These are phyloP conservation scores for Leucocoprinus birnbaumii DNA, from an alignment of 768 basidiomycete species.

Conservation along the genomic window DNA sequence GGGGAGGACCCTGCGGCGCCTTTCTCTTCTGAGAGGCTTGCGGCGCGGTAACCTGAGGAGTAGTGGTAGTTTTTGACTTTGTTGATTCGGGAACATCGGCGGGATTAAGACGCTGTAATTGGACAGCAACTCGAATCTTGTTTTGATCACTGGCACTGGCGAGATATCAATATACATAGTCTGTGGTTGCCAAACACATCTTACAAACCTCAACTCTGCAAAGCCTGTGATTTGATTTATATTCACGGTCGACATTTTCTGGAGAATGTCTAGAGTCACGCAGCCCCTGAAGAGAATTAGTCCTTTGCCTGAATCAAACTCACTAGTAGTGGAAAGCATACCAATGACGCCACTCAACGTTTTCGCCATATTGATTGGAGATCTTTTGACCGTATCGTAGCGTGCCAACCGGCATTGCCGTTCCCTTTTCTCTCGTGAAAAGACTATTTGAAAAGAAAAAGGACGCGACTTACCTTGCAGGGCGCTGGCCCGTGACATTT, in stretches of 20 bases:
- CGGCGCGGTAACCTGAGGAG: neutral
- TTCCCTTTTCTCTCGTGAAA: conserved; percentile 27
- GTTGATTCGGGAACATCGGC: conserved; percentile 53
- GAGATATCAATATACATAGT: neutral
- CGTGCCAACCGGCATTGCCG: conserved; percentile 46
- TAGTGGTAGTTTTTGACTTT: conserved; percentile 16
- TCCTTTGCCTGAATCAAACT: neutral
- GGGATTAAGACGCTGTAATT: conserved; percentile 50
- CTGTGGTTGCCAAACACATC: neutral
- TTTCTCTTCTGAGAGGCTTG: conserved; percentile 15
- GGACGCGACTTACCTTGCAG: conserved; percentile 39
- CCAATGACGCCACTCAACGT: conserved; percentile 79
- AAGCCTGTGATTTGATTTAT: conserved; percentile 50
- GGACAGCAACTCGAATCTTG: conserved; percentile 60
- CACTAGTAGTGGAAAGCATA: conserved; percentile 32
- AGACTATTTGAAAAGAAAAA: neutral
- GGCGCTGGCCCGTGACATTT: conserved; percentile 64
- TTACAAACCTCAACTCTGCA: conserved; percentile 43
- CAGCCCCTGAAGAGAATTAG: conserved; percentile 53
- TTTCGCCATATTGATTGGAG: conserved; percentile 49
- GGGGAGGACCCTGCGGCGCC: neutral
- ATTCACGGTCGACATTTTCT: conserved; percentile 39
- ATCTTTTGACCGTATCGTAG: conserved; percentile 63
- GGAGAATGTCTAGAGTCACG: conserved; percentile 57
- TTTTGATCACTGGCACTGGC: conserved; percentile 56